Evolutionary conservation across 371 early-diverging fungal genomes (phyloP).

Genomic region (Blyttiomyces sp.): DNA sequence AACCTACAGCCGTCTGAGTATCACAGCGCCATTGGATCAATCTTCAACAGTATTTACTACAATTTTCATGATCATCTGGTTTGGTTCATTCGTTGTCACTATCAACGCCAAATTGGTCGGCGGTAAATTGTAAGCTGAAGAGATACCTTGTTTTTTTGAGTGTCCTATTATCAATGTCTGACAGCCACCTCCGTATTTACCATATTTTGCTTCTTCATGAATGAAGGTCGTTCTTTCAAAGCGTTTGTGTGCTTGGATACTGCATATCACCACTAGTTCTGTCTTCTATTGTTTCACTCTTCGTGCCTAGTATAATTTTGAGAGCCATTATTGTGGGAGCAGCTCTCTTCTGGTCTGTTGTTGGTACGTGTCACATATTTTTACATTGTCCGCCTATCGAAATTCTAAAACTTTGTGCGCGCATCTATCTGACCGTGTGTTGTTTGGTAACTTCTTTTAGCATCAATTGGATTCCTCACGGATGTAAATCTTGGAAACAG

Average conservation of each 20-base stretch:
- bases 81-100: constrained; percentile 88
- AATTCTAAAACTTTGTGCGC: not conserved
- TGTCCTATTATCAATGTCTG: too few relatives aligned
- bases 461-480: constrained; percentile 84
- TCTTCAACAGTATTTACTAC: constrained; percentile 82
- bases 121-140: constrained; percentile 80
- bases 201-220: constrained; percentile 5
- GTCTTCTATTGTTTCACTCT: constrained; percentile 66
- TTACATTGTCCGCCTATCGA: not conserved
- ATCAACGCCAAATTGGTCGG: constrained; percentile 90
- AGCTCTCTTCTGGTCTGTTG: constrained; percentile 82
- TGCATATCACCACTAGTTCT: constrained; percentile 90
- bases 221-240: constrained; percentile 89
- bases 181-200: not conserved
- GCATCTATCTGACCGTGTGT: too few relatives aligned
- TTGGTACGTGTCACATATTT: constrained; percentile 47
- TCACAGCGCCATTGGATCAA: constrained; percentile 60
- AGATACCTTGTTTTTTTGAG: too few relatives aligned
- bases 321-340: constrained; percentile 65
- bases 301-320: constrained; percentile 63
- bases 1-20: constrained; percentile 49
- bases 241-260: constrained; percentile 92
- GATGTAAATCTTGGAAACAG: constrained; percentile 78
- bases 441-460: constrained; percentile 36
- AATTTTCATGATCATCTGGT: constrained; percentile 88